These are phyloP conservation scores for Hyphodiscus sp. DNA, from an alignment of 2,329 filamentous ascomycete species.

Conservation along the genomic window DNA sequence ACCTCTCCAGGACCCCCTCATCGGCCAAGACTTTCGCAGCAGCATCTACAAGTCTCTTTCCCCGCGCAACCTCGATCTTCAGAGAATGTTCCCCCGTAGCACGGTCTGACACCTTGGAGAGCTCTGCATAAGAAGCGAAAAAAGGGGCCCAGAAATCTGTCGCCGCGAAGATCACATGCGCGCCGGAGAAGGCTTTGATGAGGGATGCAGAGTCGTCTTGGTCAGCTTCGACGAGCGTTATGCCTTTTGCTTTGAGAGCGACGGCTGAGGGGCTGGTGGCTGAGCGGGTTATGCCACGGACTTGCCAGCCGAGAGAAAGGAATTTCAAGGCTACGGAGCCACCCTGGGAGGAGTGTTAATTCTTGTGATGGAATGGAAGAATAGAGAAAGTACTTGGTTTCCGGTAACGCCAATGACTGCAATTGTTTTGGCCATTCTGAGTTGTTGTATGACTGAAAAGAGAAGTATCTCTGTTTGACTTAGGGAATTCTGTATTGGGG, in stretches of 20 bases:
- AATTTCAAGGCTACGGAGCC: conserved; percentile 40
- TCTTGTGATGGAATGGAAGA: neutral
- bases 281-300: conserved; percentile 44
- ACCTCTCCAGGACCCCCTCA: conserved; percentile 14
- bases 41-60: conserved; percentile 30
- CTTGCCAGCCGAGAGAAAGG: conserved; percentile 38
- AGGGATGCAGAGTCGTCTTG: conserved; percentile 16
- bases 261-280: conserved; percentile 35
- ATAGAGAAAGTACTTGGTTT: conserved; percentile 14
- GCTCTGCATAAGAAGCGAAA: conserved; percentile 6
- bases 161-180: conserved; percentile 34
- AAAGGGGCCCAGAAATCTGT: conserved; percentile 31
- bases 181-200: conserved; percentile 30
- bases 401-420: conserved; percentile 32
- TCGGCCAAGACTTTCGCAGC: conserved; percentile 25
- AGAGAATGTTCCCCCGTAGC: conserved; percentile 18
- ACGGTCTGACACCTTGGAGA: conserved; percentile 14
- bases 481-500: neutral
- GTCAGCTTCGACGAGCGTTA: conserved; percentile 35
- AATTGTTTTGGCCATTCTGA: conserved; percentile 25
- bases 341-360: conserved; percentile 30
- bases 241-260: conserved; percentile 34
- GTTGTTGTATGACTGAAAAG: neutral
- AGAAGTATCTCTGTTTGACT: neutral
- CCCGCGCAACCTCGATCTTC: conserved; percentile 25